phyloP scores from a whole-genome alignment of 345 rosid species.

The Citrus glauca region DNA sequence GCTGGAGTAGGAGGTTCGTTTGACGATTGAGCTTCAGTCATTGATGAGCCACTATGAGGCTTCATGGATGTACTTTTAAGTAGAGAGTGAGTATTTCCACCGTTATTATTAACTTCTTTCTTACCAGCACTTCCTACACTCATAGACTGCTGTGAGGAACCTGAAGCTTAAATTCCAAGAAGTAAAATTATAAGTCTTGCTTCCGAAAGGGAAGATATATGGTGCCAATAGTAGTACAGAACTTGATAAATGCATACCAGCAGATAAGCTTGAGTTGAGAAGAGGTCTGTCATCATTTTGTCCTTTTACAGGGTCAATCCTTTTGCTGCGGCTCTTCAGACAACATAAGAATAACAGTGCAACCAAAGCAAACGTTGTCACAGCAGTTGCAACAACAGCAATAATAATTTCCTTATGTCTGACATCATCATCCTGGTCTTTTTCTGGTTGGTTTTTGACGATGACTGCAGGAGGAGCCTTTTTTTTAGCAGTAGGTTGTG shows the following conservation, averaged over 20 bases:
- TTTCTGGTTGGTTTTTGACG: constrained; percentile 11
- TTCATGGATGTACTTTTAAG: constrained; percentile 24
- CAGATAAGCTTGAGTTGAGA: constrained; percentile 45
- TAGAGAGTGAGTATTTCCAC: constrained; percentile 23
- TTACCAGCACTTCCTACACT: constrained; percentile 32
- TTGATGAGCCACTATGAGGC: constrained; percentile 23
- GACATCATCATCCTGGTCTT: constrained; percentile 15
- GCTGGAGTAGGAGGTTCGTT: constrained; percentile 23
- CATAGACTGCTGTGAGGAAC: constrained; percentile 48
- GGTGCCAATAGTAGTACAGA: background rate
- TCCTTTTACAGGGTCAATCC: constrained; percentile 28
- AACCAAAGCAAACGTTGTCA: constrained; percentile 43
- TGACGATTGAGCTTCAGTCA: constrained; percentile 20
- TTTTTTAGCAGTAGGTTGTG: constrained; percentile 14
- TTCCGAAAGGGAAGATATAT: background rate
- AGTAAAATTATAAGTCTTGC: background rate
- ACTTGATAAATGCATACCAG: constrained; percentile 35
- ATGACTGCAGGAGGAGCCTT: constrained; percentile 21
- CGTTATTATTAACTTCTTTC: constrained; percentile 17
- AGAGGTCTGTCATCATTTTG: constrained; percentile 73
- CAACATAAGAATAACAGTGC: constrained; percentile 60
- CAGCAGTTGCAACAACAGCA: constrained; percentile 60
- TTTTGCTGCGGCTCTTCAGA: constrained; percentile 25
- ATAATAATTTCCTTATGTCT: constrained; percentile 29
- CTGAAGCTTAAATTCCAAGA: constrained; percentile 34